A percentile compares a stretch with the other conserved stretches of the same genome.
Conservation (phyloP, 306 rosid species). For the Notholithocarpus densiflorus region DNA sequence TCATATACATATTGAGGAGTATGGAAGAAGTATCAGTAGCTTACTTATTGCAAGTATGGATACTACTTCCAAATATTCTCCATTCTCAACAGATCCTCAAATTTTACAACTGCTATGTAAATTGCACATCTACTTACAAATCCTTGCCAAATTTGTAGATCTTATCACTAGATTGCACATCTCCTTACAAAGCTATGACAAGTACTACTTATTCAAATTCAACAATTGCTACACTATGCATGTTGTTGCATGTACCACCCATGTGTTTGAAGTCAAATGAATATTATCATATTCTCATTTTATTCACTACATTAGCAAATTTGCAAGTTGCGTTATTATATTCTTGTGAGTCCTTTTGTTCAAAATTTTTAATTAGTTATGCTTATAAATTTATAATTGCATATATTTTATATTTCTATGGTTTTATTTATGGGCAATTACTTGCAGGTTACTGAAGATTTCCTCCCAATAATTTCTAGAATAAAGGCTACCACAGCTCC, state of each 20-base stretch:
- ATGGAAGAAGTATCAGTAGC: neutral
- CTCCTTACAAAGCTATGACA: neutral
- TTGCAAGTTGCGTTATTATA: neutral
- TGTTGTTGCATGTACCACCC: neutral
- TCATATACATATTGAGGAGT: neutral
- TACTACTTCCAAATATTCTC: neutral
- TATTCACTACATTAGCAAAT: neutral
- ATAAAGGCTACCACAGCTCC: constrained; percentile 76
- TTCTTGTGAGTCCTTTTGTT: neutral
- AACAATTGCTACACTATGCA: neutral
- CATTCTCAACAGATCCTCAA: neutral
- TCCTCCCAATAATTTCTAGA: constrained; percentile 70
- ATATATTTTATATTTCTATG: constrained; percentile 1
- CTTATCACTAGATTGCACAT: neutral
- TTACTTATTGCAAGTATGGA: neutral
- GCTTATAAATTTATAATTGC: constrained; percentile 12
- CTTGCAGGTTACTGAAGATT: constrained; percentile 80
- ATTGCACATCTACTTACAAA: neutral
- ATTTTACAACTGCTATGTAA: neutral
- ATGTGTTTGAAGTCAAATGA: neutral
- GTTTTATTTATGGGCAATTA: constrained; percentile 13
- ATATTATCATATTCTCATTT: neutral
- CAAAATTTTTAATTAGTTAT: neutral
- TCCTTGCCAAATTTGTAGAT: neutral
- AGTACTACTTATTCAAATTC: neutral